Evolutionary conservation across 768 basidiomycete genomes (phyloP), one percentile per base, ranked within the genome.

Genomic region (Amanita exitialis): DNA sequence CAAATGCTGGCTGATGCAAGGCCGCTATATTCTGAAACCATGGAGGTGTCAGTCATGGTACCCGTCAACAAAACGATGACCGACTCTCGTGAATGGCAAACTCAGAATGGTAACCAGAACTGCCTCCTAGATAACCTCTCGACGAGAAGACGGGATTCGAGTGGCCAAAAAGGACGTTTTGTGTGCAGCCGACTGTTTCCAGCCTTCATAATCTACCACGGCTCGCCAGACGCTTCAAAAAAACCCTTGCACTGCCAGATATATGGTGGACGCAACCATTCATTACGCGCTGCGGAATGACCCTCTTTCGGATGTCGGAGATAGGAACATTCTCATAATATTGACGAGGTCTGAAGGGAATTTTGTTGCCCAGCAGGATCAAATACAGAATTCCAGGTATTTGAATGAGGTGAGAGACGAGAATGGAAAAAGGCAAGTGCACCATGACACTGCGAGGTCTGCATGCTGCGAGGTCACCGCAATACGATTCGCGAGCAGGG

Each of bases 341-440:
- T 58, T 70, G 13, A 61, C 59, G 6, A 76, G 61, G 55, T 80
- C 79, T 1, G 67, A 9, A 80, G 62, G 0, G 77, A 78, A 53
- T 70, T 68, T 56, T 74, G 75, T 54, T 80, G 78, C 2, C 76
- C 77, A 2, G 72, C 58, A 2, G 77, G 65, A 51, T 77, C 74
- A 53, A 76, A 67, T 46, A 67, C 64, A 10, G 59, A 56, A 48
- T 77, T 74, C 67, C 75, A 37, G 8, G 9, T 16, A 27, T 41
- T 23, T 20, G 12, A n/a, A 18, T 1, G 7, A 18, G 36, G 18
- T 25, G 25, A n/a, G 13, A 6, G 16, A 30, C 30, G 25, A 21
- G 45, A 38, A 43, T 30, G 3, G 3, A 28, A 12, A 28, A 23
- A 23, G 23, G 23, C 23, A 23, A 23, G 23, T 23, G 3, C 41